phyloP scores from a whole-genome alignment of 2,329 filamentous ascomycete genomes.

The Botrytis pseudocinerea region DNA sequence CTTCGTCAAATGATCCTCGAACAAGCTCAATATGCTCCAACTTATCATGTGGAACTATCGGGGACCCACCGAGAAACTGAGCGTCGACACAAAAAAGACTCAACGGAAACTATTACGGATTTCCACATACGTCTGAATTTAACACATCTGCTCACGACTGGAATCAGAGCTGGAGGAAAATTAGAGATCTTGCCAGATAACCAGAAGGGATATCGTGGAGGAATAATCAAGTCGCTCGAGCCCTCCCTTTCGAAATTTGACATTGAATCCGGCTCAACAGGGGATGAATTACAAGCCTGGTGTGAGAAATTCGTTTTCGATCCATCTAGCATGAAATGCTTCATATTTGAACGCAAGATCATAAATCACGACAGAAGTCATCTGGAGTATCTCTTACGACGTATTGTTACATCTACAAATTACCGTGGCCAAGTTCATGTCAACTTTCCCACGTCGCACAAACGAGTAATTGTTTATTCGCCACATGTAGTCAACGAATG shows the following conservation, averaged over 20 bases:
- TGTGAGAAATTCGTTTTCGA: conserved; percentile 66
- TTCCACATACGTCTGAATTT: conserved; percentile 62
- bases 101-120: conserved; percentile 54
- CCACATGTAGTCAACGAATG: conserved; percentile 62
- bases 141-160: conserved; percentile 55
- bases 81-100: conserved; percentile 45
- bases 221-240: conserved; percentile 54
- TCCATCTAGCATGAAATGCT: conserved; percentile 56
- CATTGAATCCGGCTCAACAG: conserved; percentile 19
- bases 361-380: conserved; percentile 60
- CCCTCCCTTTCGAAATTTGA: conserved; percentile 45
- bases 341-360: conserved; percentile 54
- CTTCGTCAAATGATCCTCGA: conserved; percentile 36
- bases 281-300: conserved; percentile 48
- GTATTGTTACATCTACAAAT: conserved; percentile 61
- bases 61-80: conserved; percentile 40
- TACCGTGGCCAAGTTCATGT: conserved; percentile 65
- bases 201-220: conserved; percentile 65
- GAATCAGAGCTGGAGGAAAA: conserved; percentile 46
- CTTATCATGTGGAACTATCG: conserved; percentile 37
- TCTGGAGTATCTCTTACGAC: conserved; percentile 53
- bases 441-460: conserved; percentile 58
- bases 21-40: conserved; percentile 37
- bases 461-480: conserved; percentile 63
- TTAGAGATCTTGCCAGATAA: conserved; percentile 57